Evolutionary conservation across 805 yeast species (phyloP), one percentile per base, ranked within the genome.

Genomic region (Lipomyces orientalis): DNA sequence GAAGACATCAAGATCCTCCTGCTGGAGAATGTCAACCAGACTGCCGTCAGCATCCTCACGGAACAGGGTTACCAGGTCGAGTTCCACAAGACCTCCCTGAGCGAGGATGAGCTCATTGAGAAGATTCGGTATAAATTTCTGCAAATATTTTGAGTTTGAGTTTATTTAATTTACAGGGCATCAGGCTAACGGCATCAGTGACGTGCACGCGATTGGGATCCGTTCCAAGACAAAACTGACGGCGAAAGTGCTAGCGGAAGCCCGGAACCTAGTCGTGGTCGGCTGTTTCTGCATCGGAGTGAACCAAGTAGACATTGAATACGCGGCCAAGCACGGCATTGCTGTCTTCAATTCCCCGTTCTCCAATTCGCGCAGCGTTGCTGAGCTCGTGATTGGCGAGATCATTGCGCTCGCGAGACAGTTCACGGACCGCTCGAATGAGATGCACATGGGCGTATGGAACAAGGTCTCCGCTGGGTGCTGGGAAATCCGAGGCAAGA

Each of bases 241-340:
- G 54, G 89, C 86, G 73, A 87, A 87, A 62, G 88, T 95, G 35
- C 84, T 95, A 75, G 83, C 86, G 71, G 91, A 90, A 75, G 99
- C 99, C 66, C 90, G 88, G 79, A 91, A 94, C 83, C 85, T 95
- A 80, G 90, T 90, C 34, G 93, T 87, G 39, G 84, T 95, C 80
- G 99, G 99, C 66, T 95, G 99, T 83, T 95, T 95, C 90, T 95
- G 99, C 85, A 95, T 95, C 74, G 99, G 99, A 76, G 95, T 98
- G 69, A 95, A 95, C 83, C 99, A 95, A 83, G 99, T 95, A 64
- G 96, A 95, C 79, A 85, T 93, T 71, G 91, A 90, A 74, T 90
- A 78, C 75, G 99, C 99, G 65, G 97, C 98, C 71, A 86, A 89
- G 76, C 85, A 86, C 60, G 99, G 99, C 82, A 86, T 94, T 79